Percentiles rank a stretch among this genome's conserved stretches.
Conservation (phyloP, 768 basidiomycete species). For the Pisolithus tinctorius region DNA sequence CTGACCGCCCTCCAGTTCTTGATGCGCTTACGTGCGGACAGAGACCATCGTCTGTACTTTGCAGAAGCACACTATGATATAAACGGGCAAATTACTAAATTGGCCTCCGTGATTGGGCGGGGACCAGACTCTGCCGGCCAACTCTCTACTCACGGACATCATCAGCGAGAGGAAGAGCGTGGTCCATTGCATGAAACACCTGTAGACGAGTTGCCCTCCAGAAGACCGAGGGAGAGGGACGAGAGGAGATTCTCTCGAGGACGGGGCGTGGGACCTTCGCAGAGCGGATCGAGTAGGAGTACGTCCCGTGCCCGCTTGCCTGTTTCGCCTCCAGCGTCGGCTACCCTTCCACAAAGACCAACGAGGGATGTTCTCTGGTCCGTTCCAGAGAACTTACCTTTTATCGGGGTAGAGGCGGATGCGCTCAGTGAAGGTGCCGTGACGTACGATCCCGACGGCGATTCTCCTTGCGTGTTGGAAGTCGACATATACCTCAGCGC, state of each 20-base stretch:
- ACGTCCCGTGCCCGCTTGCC: conserved; percentile 46
- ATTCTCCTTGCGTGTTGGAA: conserved; percentile 48
- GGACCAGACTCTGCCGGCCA: conserved; percentile 20
- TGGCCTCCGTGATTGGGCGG: conserved; percentile 62
- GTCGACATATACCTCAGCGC: conserved; percentile 66
- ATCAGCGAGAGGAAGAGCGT: conserved; percentile 20
- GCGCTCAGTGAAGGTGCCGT: conserved; percentile 61
- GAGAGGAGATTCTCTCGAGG: conserved; percentile 49
- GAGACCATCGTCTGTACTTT: conserved; percentile 81
- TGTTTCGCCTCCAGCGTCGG: conserved; percentile 19
- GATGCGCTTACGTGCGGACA: conserved; percentile 82
- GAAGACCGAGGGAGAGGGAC: conserved; percentile 47
- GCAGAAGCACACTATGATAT: conserved; percentile 46
- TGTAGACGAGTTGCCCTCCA: conserved; percentile 25
- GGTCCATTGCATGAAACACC: conserved; percentile 13
- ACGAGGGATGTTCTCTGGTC: conserved; percentile 53
- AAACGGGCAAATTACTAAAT: conserved; percentile 48
- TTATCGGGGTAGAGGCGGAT: conserved; percentile 47
- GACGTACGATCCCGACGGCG: conserved; percentile 52
- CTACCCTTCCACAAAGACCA: conserved; percentile 25
- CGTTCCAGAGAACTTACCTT: conserved; percentile 59
- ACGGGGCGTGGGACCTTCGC: conserved; percentile 37
- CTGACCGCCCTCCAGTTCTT: conserved; percentile 79
- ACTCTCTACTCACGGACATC: background rate
- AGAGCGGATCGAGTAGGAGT: conserved; percentile 50